phyloP scores from a whole-genome alignment of 2,329 filamentous ascomycete species.

The Alternaria panax region DNA sequence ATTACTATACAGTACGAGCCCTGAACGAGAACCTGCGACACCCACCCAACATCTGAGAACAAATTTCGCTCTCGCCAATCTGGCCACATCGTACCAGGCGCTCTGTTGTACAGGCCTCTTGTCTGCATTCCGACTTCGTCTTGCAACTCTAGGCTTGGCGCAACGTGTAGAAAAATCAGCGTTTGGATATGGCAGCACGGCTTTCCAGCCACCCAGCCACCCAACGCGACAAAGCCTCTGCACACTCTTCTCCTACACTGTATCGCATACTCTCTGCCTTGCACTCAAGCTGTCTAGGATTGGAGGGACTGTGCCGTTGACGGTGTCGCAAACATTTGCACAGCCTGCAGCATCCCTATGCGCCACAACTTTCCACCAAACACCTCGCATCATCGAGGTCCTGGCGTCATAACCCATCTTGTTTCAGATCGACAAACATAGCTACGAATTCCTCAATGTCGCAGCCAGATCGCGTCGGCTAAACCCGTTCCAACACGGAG shows the following conservation, averaged over 20 bases:
- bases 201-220: not conserved
- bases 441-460: not conserved
- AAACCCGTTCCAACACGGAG: conserved; percentile 20
- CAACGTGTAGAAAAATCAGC: not conserved
- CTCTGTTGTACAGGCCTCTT: not conserved
- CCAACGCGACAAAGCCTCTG: not conserved
- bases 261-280: not conserved
- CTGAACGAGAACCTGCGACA: not conserved
- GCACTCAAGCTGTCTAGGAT: not conserved
- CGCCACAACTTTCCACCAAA: not conserved
- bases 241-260: not conserved
- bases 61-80: not conserved
- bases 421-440: not conserved
- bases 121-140: not conserved
- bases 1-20: not conserved
- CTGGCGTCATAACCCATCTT: too few species aligned
- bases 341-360: not conserved
- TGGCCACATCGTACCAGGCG: not conserved
- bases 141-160: not conserved
- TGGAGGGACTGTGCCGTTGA: not conserved
- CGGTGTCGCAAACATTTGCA: not conserved
- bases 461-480: not conserved
- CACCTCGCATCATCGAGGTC: not conserved
- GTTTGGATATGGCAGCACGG: not conserved
- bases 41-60: not conserved